Evolutionary conservation across 2,329 filamentous ascomycete genomes (phyloP).

Genomic region (Fusarium sp.): DNA sequence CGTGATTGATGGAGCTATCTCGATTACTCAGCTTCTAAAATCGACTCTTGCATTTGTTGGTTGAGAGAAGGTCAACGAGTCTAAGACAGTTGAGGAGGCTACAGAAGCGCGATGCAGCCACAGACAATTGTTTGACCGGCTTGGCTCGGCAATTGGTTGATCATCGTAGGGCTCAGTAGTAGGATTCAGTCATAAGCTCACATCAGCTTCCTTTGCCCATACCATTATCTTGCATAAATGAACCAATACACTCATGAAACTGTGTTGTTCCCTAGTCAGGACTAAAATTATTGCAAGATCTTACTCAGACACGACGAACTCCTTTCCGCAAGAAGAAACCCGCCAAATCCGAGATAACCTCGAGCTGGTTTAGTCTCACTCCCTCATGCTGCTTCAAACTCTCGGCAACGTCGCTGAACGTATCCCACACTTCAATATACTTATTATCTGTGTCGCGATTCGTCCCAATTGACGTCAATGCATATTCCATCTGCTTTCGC

Average conservation of each 20-base stretch:
- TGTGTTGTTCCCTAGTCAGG: too few relatives aligned
- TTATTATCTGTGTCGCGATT: conserved; percentile 15
- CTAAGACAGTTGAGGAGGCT: background rate
- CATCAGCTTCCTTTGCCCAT: too few relatives aligned
- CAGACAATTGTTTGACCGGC: too few relatives aligned
- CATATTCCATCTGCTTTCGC: conserved; percentile 12
- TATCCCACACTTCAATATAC: conserved; percentile 21
- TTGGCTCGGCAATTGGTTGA: background rate
- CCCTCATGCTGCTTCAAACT: conserved; percentile 12
- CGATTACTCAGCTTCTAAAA: conserved; percentile 16
- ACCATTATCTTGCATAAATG: too few relatives aligned
- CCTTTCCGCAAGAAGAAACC: conserved; percentile 7
- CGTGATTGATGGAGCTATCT: conserved; percentile 12
- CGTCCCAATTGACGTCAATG: conserved; percentile 7
- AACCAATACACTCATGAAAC: too few relatives aligned
- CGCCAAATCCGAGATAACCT: conserved; percentile 3
- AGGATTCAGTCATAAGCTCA: too few relatives aligned
- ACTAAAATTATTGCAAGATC: background rate
- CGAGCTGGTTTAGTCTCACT: conserved; percentile 3
- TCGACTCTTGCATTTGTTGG: background rate
- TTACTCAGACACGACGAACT: background rate
- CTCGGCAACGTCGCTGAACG: conserved; percentile 5
- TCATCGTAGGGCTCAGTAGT: too few relatives aligned
- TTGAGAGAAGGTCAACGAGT: background rate
- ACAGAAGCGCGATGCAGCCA: background rate